Conservation (phyloP, 1,284 basidiomycete genomes). For the Puccinia polysora region DNA sequence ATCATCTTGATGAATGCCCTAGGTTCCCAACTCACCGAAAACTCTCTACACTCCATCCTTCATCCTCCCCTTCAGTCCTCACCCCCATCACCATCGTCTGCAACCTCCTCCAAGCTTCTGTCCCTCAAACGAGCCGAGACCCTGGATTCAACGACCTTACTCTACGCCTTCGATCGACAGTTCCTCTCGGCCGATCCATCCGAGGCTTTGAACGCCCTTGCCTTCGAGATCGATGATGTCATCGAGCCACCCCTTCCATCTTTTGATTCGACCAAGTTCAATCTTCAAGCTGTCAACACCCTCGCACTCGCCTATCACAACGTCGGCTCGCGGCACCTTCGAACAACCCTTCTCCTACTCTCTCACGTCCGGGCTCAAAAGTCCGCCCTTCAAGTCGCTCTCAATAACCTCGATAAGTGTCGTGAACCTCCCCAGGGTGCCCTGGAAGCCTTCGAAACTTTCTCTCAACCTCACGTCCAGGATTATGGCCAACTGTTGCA, state of each 20-base stretch:
- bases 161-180: conserved; percentile 40
- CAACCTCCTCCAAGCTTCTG: neutral
- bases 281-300: neutral
- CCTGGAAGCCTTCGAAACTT: conserved; percentile 37
- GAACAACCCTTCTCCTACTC: conserved; percentile 32
- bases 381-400: conserved; percentile 23
- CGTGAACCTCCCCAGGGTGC: conserved; percentile 36
- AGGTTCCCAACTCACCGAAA: conserved; percentile 38
- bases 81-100: neutral
- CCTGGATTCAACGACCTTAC: neutral
- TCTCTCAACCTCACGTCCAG: conserved; percentile 31
- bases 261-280: conserved; percentile 8
- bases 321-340: conserved; percentile 17
- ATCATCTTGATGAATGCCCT: conserved; percentile 39
- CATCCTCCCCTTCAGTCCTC: neutral
- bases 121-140: neutral
- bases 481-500: conserved; percentile 28
- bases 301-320: conserved; percentile 17
- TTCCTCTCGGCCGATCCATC: conserved; percentile 32
- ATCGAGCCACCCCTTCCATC: conserved; percentile 10
- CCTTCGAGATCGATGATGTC: conserved; percentile 22
- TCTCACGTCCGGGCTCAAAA: conserved; percentile 41
- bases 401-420: conserved; percentile 43
- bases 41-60: conserved; percentile 32
- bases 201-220: conserved; percentile 5